Percentiles rank a stretch among this genome's conserved stretches.
These are phyloP conservation scores for Acanthamoeba quina DNA, from an alignment of 208 protist genomes.

Conservation along the genomic window DNA sequence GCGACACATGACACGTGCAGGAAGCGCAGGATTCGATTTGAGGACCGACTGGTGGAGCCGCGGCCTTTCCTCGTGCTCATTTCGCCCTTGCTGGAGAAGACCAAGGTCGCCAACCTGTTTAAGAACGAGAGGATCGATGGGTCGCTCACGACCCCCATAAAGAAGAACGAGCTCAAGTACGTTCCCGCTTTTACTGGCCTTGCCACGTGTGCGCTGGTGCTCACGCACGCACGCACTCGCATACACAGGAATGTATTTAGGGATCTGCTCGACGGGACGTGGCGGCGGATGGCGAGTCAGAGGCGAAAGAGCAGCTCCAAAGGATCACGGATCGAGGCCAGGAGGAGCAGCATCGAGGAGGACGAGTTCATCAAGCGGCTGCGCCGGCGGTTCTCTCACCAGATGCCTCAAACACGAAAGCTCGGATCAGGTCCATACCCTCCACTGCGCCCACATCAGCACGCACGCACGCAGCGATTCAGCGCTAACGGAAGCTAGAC, in stretches of 20 bases:
- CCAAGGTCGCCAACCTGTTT: neutral
- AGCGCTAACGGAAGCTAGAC: neutral
- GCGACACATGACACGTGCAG: neutral
- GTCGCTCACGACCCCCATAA: slow-evolving; percentile 35
- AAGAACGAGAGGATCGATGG: neutral
- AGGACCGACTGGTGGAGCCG: neutral
- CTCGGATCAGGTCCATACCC: neutral
- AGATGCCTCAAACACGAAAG: neutral
- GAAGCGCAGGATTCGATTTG: slow-evolving; percentile 12
- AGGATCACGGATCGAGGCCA: slow-evolving; percentile 10
- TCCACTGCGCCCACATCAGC: neutral
- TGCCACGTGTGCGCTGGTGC: neutral
- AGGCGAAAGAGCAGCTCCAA: neutral
- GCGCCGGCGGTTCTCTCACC: slow-evolving; percentile 26
- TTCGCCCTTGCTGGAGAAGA: slow-evolving; percentile 12
- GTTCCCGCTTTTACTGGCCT: neutral
- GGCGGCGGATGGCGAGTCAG: neutral
- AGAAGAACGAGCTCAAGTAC: slow-evolving; percentile 36
- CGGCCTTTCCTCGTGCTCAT: slow-evolving; percentile 23
- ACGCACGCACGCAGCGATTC: neutral
- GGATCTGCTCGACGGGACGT: slow-evolving; percentile 14
- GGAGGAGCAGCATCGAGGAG: slow-evolving; percentile 21
- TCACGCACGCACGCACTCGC: neutral
- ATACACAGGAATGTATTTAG: neutral
- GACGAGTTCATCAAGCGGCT: slow-evolving; percentile 15